Evolutionary conservation across 1,284 basidiomycete genomes (phyloP).

Genomic region (Phellopilus nigrolimitatus): DNA sequence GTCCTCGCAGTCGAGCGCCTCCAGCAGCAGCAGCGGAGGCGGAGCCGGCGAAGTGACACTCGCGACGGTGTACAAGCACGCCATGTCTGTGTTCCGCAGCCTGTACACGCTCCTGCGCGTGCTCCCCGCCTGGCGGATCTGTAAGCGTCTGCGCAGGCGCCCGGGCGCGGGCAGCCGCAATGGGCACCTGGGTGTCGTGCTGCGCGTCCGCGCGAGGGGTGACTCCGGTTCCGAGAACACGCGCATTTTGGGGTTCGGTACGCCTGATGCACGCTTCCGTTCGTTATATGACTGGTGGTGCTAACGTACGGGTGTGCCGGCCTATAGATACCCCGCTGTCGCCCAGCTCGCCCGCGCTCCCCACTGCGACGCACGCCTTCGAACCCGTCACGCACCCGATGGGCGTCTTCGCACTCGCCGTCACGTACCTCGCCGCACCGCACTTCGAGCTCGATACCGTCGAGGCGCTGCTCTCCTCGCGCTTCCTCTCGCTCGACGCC

Average conservation of each 20-base stretch:
- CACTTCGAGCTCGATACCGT: conserved; percentile 69
- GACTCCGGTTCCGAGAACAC: conserved; percentile 28
- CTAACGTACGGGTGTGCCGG: too few relatives aligned
- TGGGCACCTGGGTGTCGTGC: conserved; percentile 47
- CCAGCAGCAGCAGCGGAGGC: too few relatives aligned
- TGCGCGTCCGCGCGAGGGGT: conserved; percentile 40
- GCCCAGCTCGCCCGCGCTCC: conserved; percentile 37
- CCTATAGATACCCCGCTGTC: conserved; percentile 38
- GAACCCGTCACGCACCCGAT: conserved; percentile 61
- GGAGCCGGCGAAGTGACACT: conserved; percentile 51
- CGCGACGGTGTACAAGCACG: conserved; percentile 78
- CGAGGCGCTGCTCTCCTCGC: conserved; percentile 65
- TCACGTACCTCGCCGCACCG: conserved; percentile 59
- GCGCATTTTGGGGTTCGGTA: conserved; percentile 37
- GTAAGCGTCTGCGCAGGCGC: conserved; percentile 52
- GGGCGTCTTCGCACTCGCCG: conserved; percentile 56
- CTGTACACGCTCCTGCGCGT: conserved; percentile 65
- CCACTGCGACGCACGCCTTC: conserved; percentile 52
- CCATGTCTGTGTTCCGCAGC: conserved; percentile 73
- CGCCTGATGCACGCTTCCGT: conserved; percentile 21
- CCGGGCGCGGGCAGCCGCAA: conserved; percentile 35
- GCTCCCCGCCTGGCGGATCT: conserved; percentile 68
- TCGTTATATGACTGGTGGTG: too few relatives aligned
- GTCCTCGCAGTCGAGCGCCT: conserved; percentile 1
- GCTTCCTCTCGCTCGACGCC: conserved; percentile 60